phyloP scores from a whole-genome alignment of 2,329 filamentous ascomycete species.

The Alternaria brassicicola region DNA sequence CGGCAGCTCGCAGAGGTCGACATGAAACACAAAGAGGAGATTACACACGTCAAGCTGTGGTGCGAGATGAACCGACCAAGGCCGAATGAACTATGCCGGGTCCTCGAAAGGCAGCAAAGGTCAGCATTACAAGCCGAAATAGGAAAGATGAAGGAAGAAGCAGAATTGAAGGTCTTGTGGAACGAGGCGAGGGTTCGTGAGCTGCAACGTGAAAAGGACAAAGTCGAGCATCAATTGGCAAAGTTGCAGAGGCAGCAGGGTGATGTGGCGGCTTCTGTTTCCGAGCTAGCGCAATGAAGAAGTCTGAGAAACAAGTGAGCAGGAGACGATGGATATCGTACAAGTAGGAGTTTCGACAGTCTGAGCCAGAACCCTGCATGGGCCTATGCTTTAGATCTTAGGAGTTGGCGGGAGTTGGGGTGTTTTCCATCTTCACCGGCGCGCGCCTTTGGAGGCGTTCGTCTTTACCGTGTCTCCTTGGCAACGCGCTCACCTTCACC shows the following conservation, averaged over 20 bases:
- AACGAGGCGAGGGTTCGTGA: neutral
- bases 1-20: neutral
- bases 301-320: neutral
- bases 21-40: neutral
- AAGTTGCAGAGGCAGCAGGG: neutral
- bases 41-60: neutral
- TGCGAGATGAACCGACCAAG: neutral
- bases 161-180: neutral
- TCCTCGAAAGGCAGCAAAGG: neutral
- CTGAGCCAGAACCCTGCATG: fast-evolving
- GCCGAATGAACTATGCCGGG: neutral
- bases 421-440: neutral
- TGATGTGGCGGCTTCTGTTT: neutral
- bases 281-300: neutral
- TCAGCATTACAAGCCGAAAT: neutral
- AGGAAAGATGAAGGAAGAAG: neutral
- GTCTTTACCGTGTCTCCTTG: neutral
- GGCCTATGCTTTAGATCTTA: too few relatives aligned
- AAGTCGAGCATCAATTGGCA: neutral
- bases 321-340: neutral
- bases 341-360: too few relatives aligned
- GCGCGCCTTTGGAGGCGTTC: neutral
- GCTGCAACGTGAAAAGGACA: neutral
- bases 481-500: neutral
- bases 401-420: neutral